phyloP scores from a whole-genome alignment of 2,329 filamentous ascomycete genomes.

The Tetracladium maxilliforme region DNA sequence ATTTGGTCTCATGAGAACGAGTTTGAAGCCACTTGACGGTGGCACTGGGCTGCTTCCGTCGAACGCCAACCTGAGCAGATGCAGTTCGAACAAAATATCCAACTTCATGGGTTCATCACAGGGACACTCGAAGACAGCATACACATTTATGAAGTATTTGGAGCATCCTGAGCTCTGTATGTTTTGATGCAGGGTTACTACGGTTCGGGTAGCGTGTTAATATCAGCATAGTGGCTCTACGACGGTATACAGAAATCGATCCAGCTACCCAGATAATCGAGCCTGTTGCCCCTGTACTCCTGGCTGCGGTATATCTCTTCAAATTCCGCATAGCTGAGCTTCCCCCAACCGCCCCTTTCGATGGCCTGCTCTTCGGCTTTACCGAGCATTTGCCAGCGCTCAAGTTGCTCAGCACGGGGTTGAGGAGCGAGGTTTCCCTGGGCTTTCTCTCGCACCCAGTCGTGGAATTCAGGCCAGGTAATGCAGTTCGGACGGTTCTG shows the following conservation, averaged over 20 bases:
- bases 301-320: conserved; percentile 57
- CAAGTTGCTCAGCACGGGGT: not conserved
- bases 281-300: conserved; percentile 43
- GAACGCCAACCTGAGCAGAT: too few relatives aligned
- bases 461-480: conserved; percentile 7
- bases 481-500: conserved; percentile 47
- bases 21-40: too few relatives aligned
- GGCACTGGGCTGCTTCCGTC: too few relatives aligned
- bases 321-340: conserved; percentile 68
- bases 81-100: too few relatives aligned
- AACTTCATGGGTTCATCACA: too few relatives aligned
- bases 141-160: too few relatives aligned
- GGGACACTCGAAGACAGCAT: too few relatives aligned
- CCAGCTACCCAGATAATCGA: conserved; percentile 81
- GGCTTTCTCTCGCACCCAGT: conserved; percentile 8
- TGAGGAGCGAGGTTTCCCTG: conserved; percentile 6
- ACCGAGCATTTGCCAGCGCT: conserved; percentile 2
- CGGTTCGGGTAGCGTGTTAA: too few relatives aligned
- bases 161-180: too few relatives aligned
- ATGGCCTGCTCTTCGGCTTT: conserved; percentile 51
- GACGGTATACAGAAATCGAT: conserved; percentile 63
- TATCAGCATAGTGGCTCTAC: too few relatives aligned
- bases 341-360: conserved; percentile 63
- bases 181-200: too few relatives aligned
- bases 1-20: too few relatives aligned